A percentile compares a stretch with the other conserved stretches of the same genome.
Conservation (phyloP, 306 rosid species). For the Bauhinia variegata region DNA sequence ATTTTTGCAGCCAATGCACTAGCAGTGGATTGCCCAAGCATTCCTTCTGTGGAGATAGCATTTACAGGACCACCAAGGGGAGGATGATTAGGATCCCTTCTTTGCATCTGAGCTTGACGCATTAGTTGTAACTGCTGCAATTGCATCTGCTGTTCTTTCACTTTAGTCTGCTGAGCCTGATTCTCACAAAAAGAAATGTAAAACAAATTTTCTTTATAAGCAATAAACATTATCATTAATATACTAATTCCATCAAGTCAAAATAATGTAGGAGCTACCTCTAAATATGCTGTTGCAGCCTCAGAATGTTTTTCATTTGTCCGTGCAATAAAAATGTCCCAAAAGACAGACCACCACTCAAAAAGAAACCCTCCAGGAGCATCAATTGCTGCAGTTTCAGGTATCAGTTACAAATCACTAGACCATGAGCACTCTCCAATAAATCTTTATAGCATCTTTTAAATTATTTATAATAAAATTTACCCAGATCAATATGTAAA, state of each 20-base stretch:
- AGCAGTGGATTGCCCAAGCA: conserved; percentile 83
- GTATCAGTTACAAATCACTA: conserved; percentile 24
- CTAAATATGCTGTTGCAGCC: conserved; percentile 83
- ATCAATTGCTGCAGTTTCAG: conserved; percentile 82
- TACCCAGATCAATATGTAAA: conserved; percentile 12
- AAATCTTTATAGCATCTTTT: background rate
- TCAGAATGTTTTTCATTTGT: conserved; percentile 95
- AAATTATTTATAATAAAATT: background rate
- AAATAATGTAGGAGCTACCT: conserved; percentile 52
- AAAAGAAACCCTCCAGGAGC: conserved; percentile 97
- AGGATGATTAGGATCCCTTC: conserved; percentile 81
- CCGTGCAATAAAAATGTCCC: conserved; percentile 92
- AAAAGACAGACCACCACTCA: conserved; percentile 99
- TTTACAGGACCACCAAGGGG: conserved; percentile 68
- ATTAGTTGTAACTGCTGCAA: conserved; percentile 84
- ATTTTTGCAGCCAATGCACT: conserved; percentile 88
- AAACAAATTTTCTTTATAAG: conserved; percentile 17
- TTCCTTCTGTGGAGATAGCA: conserved; percentile 72
- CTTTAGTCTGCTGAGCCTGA: conserved; percentile 79
- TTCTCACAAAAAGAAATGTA: conserved; percentile 23
- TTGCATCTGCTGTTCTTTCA: conserved; percentile 81
- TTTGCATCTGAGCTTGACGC: conserved; percentile 89
- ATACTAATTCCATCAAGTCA: conserved; percentile 6
- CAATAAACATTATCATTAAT: conserved; percentile 21
- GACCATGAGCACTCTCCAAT: background rate